Base-by-base conservation (phyloP, 2,329 filamentous ascomycete genomes). In the Talaromyces sp. region DNA sequence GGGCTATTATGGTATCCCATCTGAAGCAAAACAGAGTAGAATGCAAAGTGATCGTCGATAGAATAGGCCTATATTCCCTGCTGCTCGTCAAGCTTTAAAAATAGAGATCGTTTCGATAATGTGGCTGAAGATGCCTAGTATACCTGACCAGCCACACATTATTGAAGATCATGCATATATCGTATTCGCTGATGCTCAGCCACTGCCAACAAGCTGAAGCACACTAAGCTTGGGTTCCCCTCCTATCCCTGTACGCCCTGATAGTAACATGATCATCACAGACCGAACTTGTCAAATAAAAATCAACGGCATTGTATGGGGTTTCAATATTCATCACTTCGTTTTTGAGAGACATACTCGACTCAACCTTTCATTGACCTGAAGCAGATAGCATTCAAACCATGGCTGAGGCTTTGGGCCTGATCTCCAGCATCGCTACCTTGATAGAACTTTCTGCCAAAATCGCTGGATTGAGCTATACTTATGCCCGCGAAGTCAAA, bases 401-500 rank as follows among this genome's bases (percentile, higher is more conserved):
- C 46, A 50, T 50, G 46, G 46, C 46, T 50, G 46, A 50, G n/a
- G 25, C 8, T 50, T 11, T 50, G 46, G 46, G 46, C 3, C 11
- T 50, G 46, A 28, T 50, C 5, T 31, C 46, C 23, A 31, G 46
- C 7, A 50, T 50, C 46, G 46, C 23, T 28, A n/a, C 46, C 18
- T 21, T 50, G 9, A 31, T 50, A 50, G 46, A 50, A 21, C 46
- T 50, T 23, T 50, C 46, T 2, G 46, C 46, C 9, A 50, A 50
- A 50, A 50, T 50, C 46, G 46, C 46, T 5, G 46, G 46, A 28
- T 23, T 50, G 2, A 50, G 46, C 16, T 50, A 50, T 14, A 59
- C 8, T 12, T 59, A 59, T n/a, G 57, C 42, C 8, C 42, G 39
- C 16, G 35, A 59, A 7, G 57, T 59, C 18, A 59, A 59, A 59